These are phyloP conservation scores for Psidium friedrichsthalianum DNA, from an alignment of 345 rosid species.

Conservation along the genomic window DNA sequence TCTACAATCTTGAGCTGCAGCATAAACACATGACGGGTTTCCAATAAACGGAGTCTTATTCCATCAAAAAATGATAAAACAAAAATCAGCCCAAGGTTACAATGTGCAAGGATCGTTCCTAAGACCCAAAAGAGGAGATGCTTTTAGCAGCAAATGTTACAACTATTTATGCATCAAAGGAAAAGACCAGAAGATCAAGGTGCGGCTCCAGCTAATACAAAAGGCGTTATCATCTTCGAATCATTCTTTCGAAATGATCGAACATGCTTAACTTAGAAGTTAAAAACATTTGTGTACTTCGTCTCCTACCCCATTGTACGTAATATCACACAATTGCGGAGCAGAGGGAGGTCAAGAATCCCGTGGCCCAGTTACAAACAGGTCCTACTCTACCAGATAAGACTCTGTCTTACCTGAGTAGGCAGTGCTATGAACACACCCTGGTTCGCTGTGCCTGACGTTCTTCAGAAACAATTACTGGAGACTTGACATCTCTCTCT, in stretches of 20 bases:
- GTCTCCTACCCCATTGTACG: background rate
- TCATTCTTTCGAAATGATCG: background rate
- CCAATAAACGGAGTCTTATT: background rate
- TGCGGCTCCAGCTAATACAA: background rate
- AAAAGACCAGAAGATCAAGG: background rate
- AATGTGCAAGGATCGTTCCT: background rate
- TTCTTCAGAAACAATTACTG: slow-evolving; percentile 24
- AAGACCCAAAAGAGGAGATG: background rate
- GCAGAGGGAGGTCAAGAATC: background rate
- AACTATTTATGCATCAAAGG: background rate
- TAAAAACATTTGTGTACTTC: background rate
- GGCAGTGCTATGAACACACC: slow-evolving; percentile 26
- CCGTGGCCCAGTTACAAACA: background rate
- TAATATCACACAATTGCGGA: background rate
- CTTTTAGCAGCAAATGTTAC: background rate
- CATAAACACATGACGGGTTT: background rate
- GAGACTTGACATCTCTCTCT: slow-evolving; percentile 36
- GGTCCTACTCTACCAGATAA: background rate
- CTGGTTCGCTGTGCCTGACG: slow-evolving; percentile 33
- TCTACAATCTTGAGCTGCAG: background rate
- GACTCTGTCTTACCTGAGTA: background rate
- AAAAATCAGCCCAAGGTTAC: background rate
- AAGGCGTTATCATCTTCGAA: background rate
- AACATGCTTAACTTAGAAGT: background rate
- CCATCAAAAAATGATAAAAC: background rate